Evolutionary conservation across 2,329 filamentous ascomycete genomes (phyloP).

Genomic region (Aureobasidium sp.): DNA sequence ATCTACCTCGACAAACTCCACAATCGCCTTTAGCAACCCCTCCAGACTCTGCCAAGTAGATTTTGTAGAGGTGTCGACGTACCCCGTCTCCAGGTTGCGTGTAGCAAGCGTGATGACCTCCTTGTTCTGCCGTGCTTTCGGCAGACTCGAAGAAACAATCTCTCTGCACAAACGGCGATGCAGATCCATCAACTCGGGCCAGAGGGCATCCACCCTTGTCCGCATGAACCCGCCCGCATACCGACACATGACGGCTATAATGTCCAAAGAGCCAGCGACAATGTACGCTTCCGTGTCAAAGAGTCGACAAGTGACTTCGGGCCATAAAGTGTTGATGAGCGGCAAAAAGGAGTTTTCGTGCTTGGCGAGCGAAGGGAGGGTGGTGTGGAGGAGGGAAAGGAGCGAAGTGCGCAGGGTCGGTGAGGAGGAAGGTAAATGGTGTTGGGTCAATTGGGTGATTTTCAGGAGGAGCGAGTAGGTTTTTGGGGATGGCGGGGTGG

Average conservation of each 20-base stretch:
- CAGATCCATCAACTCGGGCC: conserved; percentile 38
- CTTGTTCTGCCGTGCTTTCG: neutral
- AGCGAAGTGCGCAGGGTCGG: conserved; percentile 71
- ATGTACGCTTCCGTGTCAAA: conserved; percentile 63
- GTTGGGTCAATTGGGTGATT: conserved; percentile 76
- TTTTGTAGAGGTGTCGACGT: conserved; percentile 44
- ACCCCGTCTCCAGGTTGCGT: neutral
- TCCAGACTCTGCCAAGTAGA: conserved; percentile 60
- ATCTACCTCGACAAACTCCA: conserved; percentile 56
- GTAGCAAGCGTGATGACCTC: neutral
- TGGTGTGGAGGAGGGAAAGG: conserved; percentile 66
- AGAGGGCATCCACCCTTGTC: conserved; percentile 67
- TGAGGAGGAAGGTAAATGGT: conserved; percentile 82
- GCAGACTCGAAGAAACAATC: neutral
- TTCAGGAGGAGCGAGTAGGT: conserved; percentile 75
- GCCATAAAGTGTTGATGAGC: conserved; percentile 85
- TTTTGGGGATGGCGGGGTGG: conserved; percentile 55
- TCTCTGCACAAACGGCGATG: conserved; percentile 17
- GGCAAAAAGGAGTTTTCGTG: conserved; percentile 83
- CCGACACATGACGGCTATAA: conserved; percentile 61
- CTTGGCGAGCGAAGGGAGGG: conserved; percentile 62
- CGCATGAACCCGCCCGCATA: conserved; percentile 75
- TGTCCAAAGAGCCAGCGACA: conserved; percentile 60
- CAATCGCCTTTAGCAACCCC: conserved; percentile 53
- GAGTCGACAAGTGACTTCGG: conserved; percentile 63